phyloP scores from a whole-genome alignment of 2,329 filamentous ascomycete species.

The Geosmithia flava region DNA sequence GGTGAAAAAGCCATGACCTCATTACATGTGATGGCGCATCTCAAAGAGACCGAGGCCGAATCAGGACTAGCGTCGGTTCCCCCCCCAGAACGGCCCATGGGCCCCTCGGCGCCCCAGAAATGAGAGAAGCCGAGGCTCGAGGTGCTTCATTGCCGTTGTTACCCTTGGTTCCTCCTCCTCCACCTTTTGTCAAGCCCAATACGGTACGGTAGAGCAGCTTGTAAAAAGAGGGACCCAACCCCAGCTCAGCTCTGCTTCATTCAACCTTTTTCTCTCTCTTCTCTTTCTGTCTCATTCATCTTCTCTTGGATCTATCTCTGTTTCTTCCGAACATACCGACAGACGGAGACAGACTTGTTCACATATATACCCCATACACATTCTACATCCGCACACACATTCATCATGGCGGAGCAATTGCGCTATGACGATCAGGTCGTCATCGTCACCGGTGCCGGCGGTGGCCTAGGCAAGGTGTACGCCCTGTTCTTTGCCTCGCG shows the following conservation, averaged over 20 bases:
- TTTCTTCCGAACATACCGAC: neutral
- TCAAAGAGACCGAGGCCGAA: neutral
- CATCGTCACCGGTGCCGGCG: slow-evolving; percentile 71
- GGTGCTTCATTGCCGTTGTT: neutral
- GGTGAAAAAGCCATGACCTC: too few relatives aligned
- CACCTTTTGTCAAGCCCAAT: neutral
- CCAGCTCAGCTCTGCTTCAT: neutral
- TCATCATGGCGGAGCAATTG: slow-evolving; percentile 52
- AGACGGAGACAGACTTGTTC: neutral
- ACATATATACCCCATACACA: neutral
- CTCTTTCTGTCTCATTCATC: neutral
- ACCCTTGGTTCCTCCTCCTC: neutral
- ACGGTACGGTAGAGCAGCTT: neutral
- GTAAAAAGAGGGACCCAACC: neutral
- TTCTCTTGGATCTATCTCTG: neutral
- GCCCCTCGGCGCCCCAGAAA: neutral
- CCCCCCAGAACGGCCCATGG: neutral
- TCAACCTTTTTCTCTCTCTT: neutral
- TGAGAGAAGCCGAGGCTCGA: neutral
- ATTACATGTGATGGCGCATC: neutral
- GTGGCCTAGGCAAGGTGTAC: slow-evolving; percentile 69
- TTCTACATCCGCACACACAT: neutral
- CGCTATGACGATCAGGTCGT: slow-evolving; percentile 77
- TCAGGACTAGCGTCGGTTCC: neutral
- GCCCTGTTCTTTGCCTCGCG: slow-evolving; percentile 85